Evolutionary conservation across 805 yeast genomes (phyloP).

Genomic region (Vanderwaltozyma polyspora): DNA sequence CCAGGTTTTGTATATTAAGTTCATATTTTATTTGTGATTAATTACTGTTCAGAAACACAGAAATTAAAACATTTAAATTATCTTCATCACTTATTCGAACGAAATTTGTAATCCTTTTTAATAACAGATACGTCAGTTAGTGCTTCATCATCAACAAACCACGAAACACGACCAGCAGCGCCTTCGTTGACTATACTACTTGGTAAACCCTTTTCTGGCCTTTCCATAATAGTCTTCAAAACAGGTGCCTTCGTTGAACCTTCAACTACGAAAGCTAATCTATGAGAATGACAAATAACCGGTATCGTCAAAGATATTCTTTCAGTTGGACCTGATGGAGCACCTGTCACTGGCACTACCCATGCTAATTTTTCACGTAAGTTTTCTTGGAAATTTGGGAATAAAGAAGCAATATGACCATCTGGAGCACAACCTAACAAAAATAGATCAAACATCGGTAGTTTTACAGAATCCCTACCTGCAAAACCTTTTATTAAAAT

Average conservation of each 20-base stretch:
- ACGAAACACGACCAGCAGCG: slow-evolving; percentile 85
- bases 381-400: slow-evolving; percentile 72
- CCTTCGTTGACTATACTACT: slow-evolving; percentile 84
- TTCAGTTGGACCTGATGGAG: slow-evolving; percentile 74
- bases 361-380: slow-evolving; percentile 82
- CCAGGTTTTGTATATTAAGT: too few species aligned
- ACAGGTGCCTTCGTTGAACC: slow-evolving; percentile 91
- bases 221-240: slow-evolving; percentile 79
- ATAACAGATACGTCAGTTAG: slow-evolving; percentile 54
- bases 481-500: slow-evolving; percentile 76
- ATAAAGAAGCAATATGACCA: slow-evolving; percentile 88
- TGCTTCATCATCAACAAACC: slow-evolving; percentile 94
- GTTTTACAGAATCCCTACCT: slow-evolving; percentile 83
- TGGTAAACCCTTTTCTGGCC: slow-evolving; percentile 92
- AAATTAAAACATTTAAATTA: too few species aligned
- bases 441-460: slow-evolving; percentile 82
- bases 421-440: slow-evolving; percentile 93
- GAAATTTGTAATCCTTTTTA: slow-evolving; percentile 16
- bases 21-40: too few species aligned
- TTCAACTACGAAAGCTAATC: slow-evolving; percentile 89
- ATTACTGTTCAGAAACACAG: too few species aligned
- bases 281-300: slow-evolving; percentile 80
- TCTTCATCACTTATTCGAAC: too few species aligned
- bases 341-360: slow-evolving; percentile 83
- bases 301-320: slow-evolving; percentile 87